Conservation (phyloP, 176 grass and related monocot genomes). For the Avena sativa region DNA sequence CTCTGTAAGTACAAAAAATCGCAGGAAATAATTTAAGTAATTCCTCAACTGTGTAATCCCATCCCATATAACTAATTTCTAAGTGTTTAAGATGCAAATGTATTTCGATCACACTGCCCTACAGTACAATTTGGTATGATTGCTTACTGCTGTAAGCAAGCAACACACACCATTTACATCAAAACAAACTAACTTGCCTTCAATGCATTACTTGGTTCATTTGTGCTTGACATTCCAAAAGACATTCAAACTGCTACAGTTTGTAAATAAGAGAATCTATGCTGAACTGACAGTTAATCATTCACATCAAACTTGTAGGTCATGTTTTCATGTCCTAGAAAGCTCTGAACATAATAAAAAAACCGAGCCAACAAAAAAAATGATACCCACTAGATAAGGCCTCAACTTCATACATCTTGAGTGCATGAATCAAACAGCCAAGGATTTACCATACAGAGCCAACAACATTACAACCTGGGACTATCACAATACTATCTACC, state of each 20-base stretch:
- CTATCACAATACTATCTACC: conserved; percentile 6
- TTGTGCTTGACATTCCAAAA: conserved; percentile 20
- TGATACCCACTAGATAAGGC: conserved; percentile 21
- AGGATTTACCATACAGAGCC: conserved; percentile 27
- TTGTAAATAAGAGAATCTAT: conserved; percentile 20
- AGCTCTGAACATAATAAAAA: not conserved
- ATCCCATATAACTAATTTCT: conserved; percentile 31
- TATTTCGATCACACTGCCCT: conserved; percentile 11
- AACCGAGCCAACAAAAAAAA: conserved; percentile 3
- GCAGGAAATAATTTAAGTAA: conserved; percentile 56
- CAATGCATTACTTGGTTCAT: conserved; percentile 16
- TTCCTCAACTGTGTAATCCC: conserved; percentile 8
- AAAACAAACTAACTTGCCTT: not conserved
- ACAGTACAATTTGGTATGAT: not conserved
- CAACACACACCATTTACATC: not conserved
- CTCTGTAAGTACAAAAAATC: conserved; percentile 79
- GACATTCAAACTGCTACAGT: conserved; percentile 14
- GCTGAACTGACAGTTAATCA: conserved; percentile 7
- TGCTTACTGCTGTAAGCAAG: conserved; percentile 35
- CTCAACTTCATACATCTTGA: conserved; percentile 11
- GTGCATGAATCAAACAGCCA: conserved; percentile 19
- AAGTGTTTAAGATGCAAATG: conserved; percentile 13
- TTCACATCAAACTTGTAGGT: not conserved
- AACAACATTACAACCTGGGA: not conserved
- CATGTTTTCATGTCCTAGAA: conserved; percentile 10